A percentile compares a stretch with the other conserved stretches of the same genome.
These are phyloP conservation scores for Ploettnerulaceae sp. DNA, from an alignment of 2,329 filamentous ascomycete species.

Conservation along the genomic window DNA sequence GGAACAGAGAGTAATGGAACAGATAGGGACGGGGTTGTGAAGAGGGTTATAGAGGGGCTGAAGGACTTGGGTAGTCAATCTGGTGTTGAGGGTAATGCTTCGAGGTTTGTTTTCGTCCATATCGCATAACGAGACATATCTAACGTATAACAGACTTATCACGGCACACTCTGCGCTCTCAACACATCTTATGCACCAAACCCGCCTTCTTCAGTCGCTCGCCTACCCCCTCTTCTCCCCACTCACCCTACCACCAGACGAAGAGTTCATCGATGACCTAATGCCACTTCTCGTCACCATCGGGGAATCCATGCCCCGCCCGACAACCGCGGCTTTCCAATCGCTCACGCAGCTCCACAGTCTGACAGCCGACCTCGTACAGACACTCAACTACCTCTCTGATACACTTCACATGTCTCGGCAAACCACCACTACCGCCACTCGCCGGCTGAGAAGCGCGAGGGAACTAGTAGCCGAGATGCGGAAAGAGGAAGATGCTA, in stretches of 20 bases:
- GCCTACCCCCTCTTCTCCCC: slow-evolving; percentile 68
- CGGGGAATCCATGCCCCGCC: slow-evolving; percentile 61
- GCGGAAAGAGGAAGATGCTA: slow-evolving; percentile 72
- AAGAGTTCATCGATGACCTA: slow-evolving; percentile 63
- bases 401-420: slow-evolving; percentile 93
- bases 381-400: slow-evolving; percentile 78
- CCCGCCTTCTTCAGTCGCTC: slow-evolving; percentile 68
- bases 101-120: slow-evolving; percentile 47
- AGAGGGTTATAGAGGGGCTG: slow-evolving; percentile 63
- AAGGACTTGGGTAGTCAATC: slow-evolving; percentile 69
- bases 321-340: slow-evolving; percentile 56
- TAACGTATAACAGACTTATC: slow-evolving; percentile 53
- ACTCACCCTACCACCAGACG: slow-evolving; percentile 56
- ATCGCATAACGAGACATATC: background rate
- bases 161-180: slow-evolving; percentile 71
- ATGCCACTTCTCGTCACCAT: slow-evolving; percentile 62
- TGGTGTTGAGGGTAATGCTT: slow-evolving; percentile 65
- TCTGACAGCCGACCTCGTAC: slow-evolving; percentile 67
- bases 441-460: slow-evolving; percentile 72
- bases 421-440: slow-evolving; percentile 78
- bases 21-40: slow-evolving; percentile 60
- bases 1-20: slow-evolving; percentile 63
- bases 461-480: slow-evolving; percentile 84
- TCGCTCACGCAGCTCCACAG: slow-evolving; percentile 65
- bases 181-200: slow-evolving; percentile 70